phyloP scores from a whole-genome alignment of 192 early-diverging fungal genomes.

The Chytriomyces confervae region DNA sequence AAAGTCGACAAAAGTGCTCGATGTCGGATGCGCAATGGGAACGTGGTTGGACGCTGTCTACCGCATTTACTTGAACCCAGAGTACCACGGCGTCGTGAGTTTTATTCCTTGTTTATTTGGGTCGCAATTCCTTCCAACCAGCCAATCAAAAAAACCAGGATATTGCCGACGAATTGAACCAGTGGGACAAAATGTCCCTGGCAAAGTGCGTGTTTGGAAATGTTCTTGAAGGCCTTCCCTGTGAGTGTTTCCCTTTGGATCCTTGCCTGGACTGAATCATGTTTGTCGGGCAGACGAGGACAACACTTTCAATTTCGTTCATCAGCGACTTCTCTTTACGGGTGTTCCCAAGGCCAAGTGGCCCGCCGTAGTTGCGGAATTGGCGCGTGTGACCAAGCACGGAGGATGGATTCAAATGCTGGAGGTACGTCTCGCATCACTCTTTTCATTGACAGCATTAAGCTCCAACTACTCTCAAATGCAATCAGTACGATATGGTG shows the following conservation, averaged over 20 bases:
- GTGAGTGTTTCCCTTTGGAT: not conserved
- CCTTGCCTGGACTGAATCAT: not conserved
- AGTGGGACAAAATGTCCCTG: not conserved
- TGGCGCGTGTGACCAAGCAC: slow-evolving; percentile 56
- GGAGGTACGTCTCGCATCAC: slow-evolving; percentile 27
- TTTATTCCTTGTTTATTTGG: not conserved
- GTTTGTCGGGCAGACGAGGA: slow-evolving; percentile 24
- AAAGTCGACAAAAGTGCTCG: slow-evolving; percentile 12
- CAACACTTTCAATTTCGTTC: slow-evolving; percentile 59
- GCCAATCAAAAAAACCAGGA: slow-evolving; percentile 2
- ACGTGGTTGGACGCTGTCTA: slow-evolving; percentile 18
- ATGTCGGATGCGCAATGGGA: slow-evolving; percentile 30
- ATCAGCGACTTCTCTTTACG: slow-evolving; percentile 49
- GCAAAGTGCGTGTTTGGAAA: slow-evolving; percentile 14
- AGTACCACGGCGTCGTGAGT: slow-evolving; percentile 9
- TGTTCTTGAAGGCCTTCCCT: slow-evolving; percentile 26
- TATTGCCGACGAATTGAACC: not conserved
- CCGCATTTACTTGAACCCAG: not conserved
- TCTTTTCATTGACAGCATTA: not conserved
- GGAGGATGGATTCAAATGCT: slow-evolving; percentile 58
- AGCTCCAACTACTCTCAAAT: not conserved
- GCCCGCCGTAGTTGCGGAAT: slow-evolving; percentile 50
- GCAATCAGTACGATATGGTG: not conserved
- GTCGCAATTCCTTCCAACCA: no score
- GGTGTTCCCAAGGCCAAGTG: slow-evolving; percentile 48